Evolutionary conservation across 768 basidiomycete species (phyloP).

Genomic region (Collybia mongolica): DNA sequence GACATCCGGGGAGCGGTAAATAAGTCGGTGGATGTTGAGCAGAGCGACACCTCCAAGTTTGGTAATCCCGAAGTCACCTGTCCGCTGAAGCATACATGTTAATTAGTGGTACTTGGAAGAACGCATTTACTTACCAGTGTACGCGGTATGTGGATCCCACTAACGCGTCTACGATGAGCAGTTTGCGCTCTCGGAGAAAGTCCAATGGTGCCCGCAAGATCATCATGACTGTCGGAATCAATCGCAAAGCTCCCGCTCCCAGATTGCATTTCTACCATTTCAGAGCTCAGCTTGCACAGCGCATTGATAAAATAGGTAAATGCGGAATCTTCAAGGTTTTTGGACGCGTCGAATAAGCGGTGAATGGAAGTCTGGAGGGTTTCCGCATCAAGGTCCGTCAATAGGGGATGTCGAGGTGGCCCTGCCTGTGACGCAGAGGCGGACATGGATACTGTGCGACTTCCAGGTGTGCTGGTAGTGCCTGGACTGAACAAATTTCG

Average conservation of each 20-base stretch:
- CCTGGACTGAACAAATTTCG: slow-evolving; percentile 31
- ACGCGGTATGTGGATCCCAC: slow-evolving; percentile 84
- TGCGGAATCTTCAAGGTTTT: slow-evolving; percentile 78
- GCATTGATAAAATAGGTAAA: slow-evolving; percentile 78
- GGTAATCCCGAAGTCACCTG: slow-evolving; percentile 91
- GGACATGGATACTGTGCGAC: slow-evolving; percentile 38
- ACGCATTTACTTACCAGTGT: slow-evolving; percentile 55
- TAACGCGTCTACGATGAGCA: slow-evolving; percentile 69
- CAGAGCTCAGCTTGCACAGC: slow-evolving; percentile 81
- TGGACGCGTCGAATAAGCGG: slow-evolving; percentile 82
- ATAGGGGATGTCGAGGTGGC: slow-evolving; percentile 52
- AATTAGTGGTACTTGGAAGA: neutral
- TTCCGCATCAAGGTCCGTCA: slow-evolving; percentile 75
- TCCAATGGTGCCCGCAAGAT: slow-evolving; percentile 27
- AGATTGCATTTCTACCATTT: slow-evolving; percentile 91
- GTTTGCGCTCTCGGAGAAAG: slow-evolving; percentile 41
- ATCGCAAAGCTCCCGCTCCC: slow-evolving; percentile 32
- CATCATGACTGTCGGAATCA: slow-evolving; percentile 40
- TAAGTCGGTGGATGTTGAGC: slow-evolving; percentile 85
- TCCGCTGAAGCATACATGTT: slow-evolving; percentile 50
- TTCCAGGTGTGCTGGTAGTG: slow-evolving; percentile 24
- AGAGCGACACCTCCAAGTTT: slow-evolving; percentile 78
- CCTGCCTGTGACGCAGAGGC: slow-evolving; percentile 18
- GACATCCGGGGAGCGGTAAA: slow-evolving; percentile 76
- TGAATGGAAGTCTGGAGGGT: slow-evolving; percentile 74